Conservation (phyloP, 371 early-diverging fungal species). For the Conidiobolus incongruus region DNA sequence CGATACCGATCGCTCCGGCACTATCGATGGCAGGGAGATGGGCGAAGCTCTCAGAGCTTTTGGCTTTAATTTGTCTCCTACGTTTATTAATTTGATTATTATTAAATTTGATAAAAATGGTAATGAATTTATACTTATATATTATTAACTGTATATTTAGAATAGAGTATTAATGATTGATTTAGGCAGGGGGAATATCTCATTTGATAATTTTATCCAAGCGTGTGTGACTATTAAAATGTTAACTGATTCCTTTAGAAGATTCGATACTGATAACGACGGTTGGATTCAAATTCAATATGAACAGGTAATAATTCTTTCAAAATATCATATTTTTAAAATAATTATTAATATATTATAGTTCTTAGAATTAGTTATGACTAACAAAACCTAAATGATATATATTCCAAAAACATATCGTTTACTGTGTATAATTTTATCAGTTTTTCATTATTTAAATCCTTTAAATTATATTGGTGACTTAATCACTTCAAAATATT, state of each 20-base stretch:
- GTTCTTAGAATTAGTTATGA: slow-evolving; percentile 24
- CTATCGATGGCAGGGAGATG: slow-evolving; percentile 48
- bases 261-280: slow-evolving; percentile 40
- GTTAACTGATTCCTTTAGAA: slow-evolving; percentile 48
- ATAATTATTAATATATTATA: slow-evolving; percentile 3
- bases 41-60: slow-evolving; percentile 47
- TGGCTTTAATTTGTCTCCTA: slow-evolving; percentile 37
- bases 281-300: slow-evolving; percentile 59
- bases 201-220: slow-evolving; percentile 53
- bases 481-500: no score
- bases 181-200: neutral
- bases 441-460: no score
- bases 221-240: slow-evolving; percentile 55
- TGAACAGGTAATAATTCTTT: slow-evolving; percentile 23
- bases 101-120: slow-evolving; percentile 50
- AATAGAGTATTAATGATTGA: no score
- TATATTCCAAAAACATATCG: no score
- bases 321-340: neutral
- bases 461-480: no score
- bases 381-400: no score
- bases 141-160: neutral
- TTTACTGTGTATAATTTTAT: no score
- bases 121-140: slow-evolving; percentile 6
- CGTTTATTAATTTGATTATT: slow-evolving; percentile 28
- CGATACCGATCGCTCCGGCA: slow-evolving; percentile 53